A percentile compares a stretch with the other conserved stretches of the same genome.
These are phyloP conservation scores for Nepenthes gracilis DNA, from an alignment of 148 eudicot genomes.

Conservation along the genomic window DNA sequence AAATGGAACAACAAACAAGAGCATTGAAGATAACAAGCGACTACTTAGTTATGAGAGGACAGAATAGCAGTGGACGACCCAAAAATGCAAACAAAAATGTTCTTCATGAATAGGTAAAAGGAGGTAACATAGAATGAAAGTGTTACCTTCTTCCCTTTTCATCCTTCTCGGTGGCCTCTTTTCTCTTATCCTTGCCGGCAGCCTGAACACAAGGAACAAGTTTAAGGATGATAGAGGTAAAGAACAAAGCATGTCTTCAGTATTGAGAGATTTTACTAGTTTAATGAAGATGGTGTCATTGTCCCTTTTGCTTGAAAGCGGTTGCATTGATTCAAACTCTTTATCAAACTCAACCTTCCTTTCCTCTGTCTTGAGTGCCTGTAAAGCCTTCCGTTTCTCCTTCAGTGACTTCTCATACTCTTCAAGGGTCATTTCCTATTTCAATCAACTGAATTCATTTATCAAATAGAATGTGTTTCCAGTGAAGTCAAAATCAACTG, in stretches of 20 bases:
- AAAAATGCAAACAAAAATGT: no score
- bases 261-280: not conserved
- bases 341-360: not conserved
- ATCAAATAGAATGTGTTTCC: no score
- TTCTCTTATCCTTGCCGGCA: not conserved
- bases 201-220: not conserved
- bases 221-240: no score
- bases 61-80: no score
- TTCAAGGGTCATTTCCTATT: not conserved
- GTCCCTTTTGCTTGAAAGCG: not conserved
- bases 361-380: not conserved
- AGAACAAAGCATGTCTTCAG: no score
- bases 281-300: not conserved
- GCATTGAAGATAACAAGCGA: not conserved
- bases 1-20: no score
- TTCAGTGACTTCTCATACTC: not conserved
- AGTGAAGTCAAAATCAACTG: no score
- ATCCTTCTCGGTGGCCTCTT: not conserved
- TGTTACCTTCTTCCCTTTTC: constrained; percentile 1
- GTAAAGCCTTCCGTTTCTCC: not conserved
- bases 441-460: no score
- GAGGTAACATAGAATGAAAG: not conserved
- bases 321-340: not conserved
- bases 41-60: not conserved
- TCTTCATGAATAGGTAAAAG: no score